Conservation (phyloP, 2,329 filamentous ascomycete genomes). For the Scedosporium boydii region DNA sequence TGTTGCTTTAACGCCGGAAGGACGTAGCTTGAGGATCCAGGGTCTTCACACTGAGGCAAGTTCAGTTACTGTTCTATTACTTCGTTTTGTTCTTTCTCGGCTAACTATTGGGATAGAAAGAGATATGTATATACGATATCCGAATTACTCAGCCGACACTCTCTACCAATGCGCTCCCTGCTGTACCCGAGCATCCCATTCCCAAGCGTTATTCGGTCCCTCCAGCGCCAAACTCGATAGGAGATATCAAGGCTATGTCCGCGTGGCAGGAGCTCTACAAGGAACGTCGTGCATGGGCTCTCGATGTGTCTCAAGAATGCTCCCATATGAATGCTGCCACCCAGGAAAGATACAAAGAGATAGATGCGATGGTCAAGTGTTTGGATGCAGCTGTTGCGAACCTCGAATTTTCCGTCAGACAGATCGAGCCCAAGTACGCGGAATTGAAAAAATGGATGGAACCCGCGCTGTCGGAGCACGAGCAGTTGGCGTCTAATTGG, state of each 20-base stretch:
- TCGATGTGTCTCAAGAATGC: constrained; percentile 60
- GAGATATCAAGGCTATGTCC: constrained; percentile 67
- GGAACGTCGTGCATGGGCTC: constrained; percentile 70
- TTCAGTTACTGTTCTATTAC: constrained; percentile 8
- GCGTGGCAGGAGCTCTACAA: constrained; percentile 88
- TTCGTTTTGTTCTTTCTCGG: constrained; percentile 7
- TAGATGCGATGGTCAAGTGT: constrained; percentile 67
- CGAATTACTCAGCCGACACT: constrained; percentile 55
- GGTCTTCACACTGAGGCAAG: constrained; percentile 70
- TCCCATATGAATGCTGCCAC: constrained; percentile 51
- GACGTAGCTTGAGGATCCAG: constrained; percentile 74
- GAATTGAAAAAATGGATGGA: constrained; percentile 63
- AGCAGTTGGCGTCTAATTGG: constrained; percentile 53
- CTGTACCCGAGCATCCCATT: constrained; percentile 38
- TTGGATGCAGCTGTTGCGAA: constrained; percentile 82
- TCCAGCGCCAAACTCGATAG: constrained; percentile 71
- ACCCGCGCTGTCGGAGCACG: constrained; percentile 58
- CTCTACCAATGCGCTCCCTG: constrained; percentile 29
- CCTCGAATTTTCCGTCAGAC: constrained; percentile 63
- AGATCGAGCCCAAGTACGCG: constrained; percentile 61
- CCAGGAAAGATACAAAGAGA: constrained; percentile 60
- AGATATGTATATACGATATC: constrained; percentile 89
- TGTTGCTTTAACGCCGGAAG: constrained; percentile 76
- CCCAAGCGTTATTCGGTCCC: constrained; percentile 49
- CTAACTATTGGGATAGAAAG: constrained; percentile 43